Evolutionary conservation across 805 yeast species (phyloP), one percentile per base, ranked within the genome.

Genomic region (Hanseniaspora pseudoguilliermondii): DNA sequence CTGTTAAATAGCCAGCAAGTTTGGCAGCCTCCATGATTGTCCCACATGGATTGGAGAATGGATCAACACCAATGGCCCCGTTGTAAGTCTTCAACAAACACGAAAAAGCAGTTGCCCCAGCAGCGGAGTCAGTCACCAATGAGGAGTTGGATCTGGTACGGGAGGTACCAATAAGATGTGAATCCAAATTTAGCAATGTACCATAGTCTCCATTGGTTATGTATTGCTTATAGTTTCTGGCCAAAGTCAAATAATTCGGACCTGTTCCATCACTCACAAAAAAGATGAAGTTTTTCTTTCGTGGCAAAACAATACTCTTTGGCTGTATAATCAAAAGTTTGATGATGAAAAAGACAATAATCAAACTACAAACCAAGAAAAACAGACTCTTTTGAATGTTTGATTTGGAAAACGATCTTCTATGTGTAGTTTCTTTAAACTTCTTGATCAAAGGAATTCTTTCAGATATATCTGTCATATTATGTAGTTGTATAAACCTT

Each of bases 201-300:
- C 79, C 77, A n/a, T 18, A 44, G 16, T 51, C 54, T 18, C 44
- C 36, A 6, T 67, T 65, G 58, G 81, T 82, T 55, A 81, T 69
- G 63, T 68, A 72, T 65, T 88, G 95, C 58, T 76, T 76, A 71
- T 79, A 89, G 23, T 85, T 79, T 59, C 96, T 76, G 1, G 96
- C 82, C 66, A 88, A 69, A 2, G 93, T 83, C 57, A 88, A 69
- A 2, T 95, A 83, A 0, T 95, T 84, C 3, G 96, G 96, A 0
- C 96, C 96, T 84, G 88, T 87, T n/a, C 96, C 96, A 68, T 88
- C 96, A 3, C 95, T 83, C 35, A 88, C 95, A 79, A 88, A 81
- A 73, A 88, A 86, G 53, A 88, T 84, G 57, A 89, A 77, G 63
- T 88, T 88, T 64, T 80, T 82, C 73, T 85, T 86, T 47, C 48